phyloP scores from a whole-genome alignment of 257 asterid species.

The Solanum pennellii region DNA sequence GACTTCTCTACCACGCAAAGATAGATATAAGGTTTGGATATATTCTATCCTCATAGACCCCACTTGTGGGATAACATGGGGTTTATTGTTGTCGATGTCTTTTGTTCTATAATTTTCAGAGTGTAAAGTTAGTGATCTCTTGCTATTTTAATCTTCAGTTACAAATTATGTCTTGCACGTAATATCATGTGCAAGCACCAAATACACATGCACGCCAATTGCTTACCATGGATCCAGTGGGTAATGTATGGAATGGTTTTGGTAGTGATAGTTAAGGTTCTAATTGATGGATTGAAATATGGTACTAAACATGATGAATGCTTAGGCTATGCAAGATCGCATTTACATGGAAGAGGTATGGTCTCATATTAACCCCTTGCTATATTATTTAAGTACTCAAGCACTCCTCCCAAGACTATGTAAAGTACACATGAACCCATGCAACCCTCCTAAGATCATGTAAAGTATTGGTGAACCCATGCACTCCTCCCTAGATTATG shows the following conservation, averaged over 20 bases:
- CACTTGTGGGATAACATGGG: background rate
- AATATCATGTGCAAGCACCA: background rate
- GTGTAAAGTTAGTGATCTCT: background rate
- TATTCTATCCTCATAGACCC: background rate
- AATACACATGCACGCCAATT: background rate
- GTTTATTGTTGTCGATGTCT: background rate
- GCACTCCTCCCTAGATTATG: background rate
- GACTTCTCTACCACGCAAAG: background rate
- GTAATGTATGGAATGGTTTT: background rate
- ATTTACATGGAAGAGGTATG: background rate
- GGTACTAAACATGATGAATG: background rate
- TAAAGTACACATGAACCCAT: background rate
- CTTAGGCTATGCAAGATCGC: background rate
- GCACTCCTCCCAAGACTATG: background rate
- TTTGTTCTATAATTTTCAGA: background rate
- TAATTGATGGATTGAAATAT: background rate
- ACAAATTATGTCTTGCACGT: background rate
- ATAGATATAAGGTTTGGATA: background rate
- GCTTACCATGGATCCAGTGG: background rate
- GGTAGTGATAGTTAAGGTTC: background rate
- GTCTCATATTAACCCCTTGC: background rate
- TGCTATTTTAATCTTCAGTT: background rate
- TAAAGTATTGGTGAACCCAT: background rate
- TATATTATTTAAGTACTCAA: background rate
- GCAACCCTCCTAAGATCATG: background rate